Conservation (phyloP, 164 flowering plant species). For the grape (Vitis vinifera) region DNA sequence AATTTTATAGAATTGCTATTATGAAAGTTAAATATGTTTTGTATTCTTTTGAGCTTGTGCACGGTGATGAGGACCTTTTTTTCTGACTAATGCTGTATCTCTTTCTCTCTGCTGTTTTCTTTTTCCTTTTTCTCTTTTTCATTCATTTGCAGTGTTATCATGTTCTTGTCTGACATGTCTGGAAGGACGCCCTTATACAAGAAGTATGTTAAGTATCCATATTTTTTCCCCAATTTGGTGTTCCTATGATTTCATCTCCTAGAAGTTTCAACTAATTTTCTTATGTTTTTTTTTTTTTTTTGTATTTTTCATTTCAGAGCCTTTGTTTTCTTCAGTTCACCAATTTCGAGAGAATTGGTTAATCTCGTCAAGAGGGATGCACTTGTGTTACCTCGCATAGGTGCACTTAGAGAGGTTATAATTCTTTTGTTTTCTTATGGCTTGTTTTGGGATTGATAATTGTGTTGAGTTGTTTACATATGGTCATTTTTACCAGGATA, state of each 20-base stretch:
- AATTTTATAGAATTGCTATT: no score
- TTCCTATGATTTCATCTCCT: neutral
- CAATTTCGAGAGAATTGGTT: slow-evolving; percentile 80
- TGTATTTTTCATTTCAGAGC: slow-evolving; percentile 55
- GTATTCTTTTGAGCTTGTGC: no score
- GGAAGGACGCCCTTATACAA: slow-evolving; percentile 87
- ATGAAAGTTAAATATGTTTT: no score
- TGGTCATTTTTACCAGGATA: no score
- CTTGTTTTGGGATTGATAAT: slow-evolving; percentile 6
- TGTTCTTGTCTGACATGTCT: slow-evolving; percentile 97
- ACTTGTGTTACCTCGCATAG: slow-evolving; percentile 85
- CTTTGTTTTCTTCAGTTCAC: slow-evolving; percentile 89
- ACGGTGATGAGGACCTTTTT: neutral
- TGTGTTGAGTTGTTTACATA: neutral
- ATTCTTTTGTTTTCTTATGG: slow-evolving; percentile 1
- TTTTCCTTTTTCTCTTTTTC: slow-evolving; percentile 3
- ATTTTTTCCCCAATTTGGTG: slow-evolving; percentile 1
- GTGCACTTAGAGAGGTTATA: slow-evolving; percentile 87
- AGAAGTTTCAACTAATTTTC: slow-evolving; percentile 5
- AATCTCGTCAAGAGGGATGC: slow-evolving; percentile 72
- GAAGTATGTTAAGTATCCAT: slow-evolving; percentile 57
- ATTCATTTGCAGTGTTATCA: slow-evolving; percentile 65
- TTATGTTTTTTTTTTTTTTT: neutral
- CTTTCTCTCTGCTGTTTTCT: neutral
- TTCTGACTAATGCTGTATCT: neutral